Base-by-base conservation (phyloP, 352 stramenopile genomes). In the Globisporangium cylindrosporum region DNA sequence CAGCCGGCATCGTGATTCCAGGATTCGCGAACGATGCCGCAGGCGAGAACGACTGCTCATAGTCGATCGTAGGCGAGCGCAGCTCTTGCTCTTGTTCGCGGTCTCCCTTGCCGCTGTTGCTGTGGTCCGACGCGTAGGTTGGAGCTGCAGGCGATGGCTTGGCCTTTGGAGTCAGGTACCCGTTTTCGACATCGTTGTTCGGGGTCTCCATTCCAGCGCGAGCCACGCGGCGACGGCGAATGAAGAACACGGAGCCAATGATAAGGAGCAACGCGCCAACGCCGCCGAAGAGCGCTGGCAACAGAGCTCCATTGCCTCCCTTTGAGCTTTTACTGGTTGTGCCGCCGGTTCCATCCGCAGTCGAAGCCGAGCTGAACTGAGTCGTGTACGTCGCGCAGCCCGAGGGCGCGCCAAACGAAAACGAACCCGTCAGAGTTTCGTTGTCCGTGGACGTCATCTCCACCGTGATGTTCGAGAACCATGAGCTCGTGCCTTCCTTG, bases 341-440 rank as follows among this genome's bases (percentile, higher is more conserved):
- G 64, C 70, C 68, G 29, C 82, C 73, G 22, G 82, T 69, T 72
- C 76, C 82, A 9, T 81, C 72, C 2, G 73, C 67, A 4, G 86
- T 89, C 6, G 77, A 88, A 3, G 78, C 75, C 22, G 78, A 79
- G 66, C 80, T 88, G 54, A 93, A 93, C 67, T 93, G 86, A 32
- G 89, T 79, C 25, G 73, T 72, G 25, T 82, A 92, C 4, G 82
- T 86, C 6, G 80, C 79, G 64, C 86, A 92, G 55, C 81, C 80
- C 2, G 78, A 81, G 4, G 62, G 74, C 41, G 72, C 81, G 24
- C 68, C 75, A 57, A 94, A 95, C 36, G 75, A 71, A 57, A 95
- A 86, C 12, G 82, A 81, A 18, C 79, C 72, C 20, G 70, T 80
- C n/a, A 88, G 49, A 7, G 75, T 89, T 62, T 91, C 76, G 59